Base-by-base conservation (phyloP, 2,329 filamentous ascomycete species). In the Cladosporium sp. region DNA sequence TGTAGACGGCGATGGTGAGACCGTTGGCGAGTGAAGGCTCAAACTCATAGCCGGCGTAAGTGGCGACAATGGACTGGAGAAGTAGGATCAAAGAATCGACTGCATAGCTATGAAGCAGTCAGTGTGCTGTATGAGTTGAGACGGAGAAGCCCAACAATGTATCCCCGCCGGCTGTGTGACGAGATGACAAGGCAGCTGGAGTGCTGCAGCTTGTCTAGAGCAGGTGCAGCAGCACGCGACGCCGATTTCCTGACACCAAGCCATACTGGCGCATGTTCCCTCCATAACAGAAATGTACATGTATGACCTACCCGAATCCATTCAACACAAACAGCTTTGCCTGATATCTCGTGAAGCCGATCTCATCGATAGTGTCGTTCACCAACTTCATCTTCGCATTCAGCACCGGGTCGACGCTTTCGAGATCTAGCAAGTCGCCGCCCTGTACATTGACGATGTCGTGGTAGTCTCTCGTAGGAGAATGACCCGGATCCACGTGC, bases 331-430 rank as follows among this genome's bases (percentile, higher is more conserved):
- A 88, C 2, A 88, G 76, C 74, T 86, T 86, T 78, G 80, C 83
- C 60, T 88, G 85, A 67, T 85, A 84, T 11, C 69, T 64, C 4
- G 83, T 85, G 72, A 84, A 83, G 1, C 83, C 83, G 63, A 85
- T 85, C 70, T 83, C 79, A 69, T 85, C 82, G 65, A 85, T 84
- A 3, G 82, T 86, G 75, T 91, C 84, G 73, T 91, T 91, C 66
- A 91, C 84, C 30, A 91, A 79, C 70, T 88, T 83, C 87, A 90
- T 91, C 75, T 91, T 90, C 48, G 83, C 83, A 70, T 86, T 85
- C 53, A 90, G 77, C 1, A 84, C 86, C 5, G 86, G 85, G 72
- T 90, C 88, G 30, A 85, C 77, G 70, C 85, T 81, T 74, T 89
- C 84, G 63, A 82, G 76, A 5, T 79, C 81, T 16, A 90, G 79